Evolutionary conservation across 805 yeast genomes (phyloP).

Genomic region (Isabelozyma pseudorhagii): DNA sequence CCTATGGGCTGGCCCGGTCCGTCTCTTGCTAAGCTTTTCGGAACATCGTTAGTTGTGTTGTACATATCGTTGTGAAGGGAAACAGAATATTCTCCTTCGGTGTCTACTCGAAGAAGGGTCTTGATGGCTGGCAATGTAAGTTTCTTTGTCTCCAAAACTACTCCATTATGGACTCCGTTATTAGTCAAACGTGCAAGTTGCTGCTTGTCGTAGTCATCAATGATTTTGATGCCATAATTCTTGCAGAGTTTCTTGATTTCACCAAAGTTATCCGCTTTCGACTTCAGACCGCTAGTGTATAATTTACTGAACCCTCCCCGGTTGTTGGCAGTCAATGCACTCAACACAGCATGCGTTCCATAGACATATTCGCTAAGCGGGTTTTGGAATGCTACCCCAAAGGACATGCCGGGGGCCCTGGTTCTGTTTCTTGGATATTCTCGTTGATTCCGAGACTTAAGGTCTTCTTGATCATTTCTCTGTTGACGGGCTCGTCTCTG

Average conservation of each 20-base stretch:
- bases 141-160: constrained; percentile 66
- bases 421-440: constrained; percentile 3
- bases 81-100: constrained; percentile 15
- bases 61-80: constrained; percentile 14
- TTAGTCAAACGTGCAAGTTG: constrained; percentile 59
- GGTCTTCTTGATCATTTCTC: constrained; percentile 16
- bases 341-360: constrained; percentile 72
- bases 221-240: constrained; percentile 36
- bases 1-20: constrained; percentile 52
- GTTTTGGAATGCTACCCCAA: constrained; percentile 17
- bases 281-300: constrained; percentile 21
- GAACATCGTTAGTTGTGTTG: constrained; percentile 6
- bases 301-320: constrained; percentile 54
- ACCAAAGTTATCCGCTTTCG: constrained; percentile 33
- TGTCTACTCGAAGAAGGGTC: constrained; percentile 20
- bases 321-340: constrained; percentile 59
- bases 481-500: constrained; percentile 24
- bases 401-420: neutral
- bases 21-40: constrained; percentile 14
- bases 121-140: constrained; percentile 30
- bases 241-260: constrained; percentile 49
- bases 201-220: constrained; percentile 38
- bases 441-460: constrained; percentile 2
- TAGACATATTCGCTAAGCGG: constrained; percentile 66
- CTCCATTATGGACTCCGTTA: constrained; percentile 78